phyloP scores from a whole-genome alignment of 371 early-diverging fungal species.

The Mortierella sp. region DNA sequence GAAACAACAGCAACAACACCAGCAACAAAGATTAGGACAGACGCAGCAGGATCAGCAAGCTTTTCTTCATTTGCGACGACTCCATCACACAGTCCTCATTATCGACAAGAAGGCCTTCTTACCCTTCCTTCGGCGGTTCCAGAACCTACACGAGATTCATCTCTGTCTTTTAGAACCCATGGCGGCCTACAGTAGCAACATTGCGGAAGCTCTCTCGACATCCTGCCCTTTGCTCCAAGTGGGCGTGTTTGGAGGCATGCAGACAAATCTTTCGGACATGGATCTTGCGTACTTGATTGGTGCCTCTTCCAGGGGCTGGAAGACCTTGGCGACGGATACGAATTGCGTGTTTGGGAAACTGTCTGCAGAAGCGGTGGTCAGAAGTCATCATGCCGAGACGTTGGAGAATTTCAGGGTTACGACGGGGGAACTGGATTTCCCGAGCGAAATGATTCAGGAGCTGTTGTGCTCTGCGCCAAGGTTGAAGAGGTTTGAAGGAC shows the following conservation, averaged over 20 bases:
- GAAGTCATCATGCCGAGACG: neutral
- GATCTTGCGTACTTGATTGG: neutral
- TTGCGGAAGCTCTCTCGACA: neutral
- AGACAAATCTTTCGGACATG: neutral
- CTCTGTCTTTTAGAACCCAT: neutral
- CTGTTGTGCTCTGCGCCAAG: neutral
- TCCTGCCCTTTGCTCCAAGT: neutral
- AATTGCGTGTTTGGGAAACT: neutral
- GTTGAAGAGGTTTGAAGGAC: neutral
- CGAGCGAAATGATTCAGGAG: neutral
- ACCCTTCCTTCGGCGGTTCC: neutral
- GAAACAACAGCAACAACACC: neutral
- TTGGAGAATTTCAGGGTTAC: neutral
- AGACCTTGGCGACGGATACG: neutral
- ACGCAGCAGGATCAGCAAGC: neutral
- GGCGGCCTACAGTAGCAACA: neutral
- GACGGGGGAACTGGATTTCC: neutral
- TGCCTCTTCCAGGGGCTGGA: neutral
- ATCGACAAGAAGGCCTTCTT: neutral
- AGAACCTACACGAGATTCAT: neutral
- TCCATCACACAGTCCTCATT: neutral
- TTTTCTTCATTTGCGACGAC: neutral
- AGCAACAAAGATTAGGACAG: no score
- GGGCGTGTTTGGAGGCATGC: neutral
- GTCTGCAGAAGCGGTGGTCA: neutral